A percentile compares a stretch with the other conserved stretches of the same genome.
Evolutionary conservation across 208 protist genomes (phyloP).

Genomic region (Leishmania gerbilli): DNA sequence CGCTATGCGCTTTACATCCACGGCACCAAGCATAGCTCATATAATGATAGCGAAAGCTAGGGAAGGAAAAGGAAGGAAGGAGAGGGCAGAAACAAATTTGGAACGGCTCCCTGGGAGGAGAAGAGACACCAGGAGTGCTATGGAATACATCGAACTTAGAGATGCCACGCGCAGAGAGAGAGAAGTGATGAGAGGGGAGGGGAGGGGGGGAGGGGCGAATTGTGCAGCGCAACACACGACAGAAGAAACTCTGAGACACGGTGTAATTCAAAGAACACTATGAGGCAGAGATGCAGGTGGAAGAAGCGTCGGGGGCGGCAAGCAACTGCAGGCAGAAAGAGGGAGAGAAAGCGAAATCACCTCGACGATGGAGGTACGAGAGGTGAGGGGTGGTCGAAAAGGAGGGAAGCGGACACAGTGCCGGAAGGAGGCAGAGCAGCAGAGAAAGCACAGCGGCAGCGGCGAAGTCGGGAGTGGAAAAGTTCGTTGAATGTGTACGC

Average conservation of each 20-base stretch:
- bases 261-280: neutral
- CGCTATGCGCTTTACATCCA: neutral
- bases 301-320: neutral
- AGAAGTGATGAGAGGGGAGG: neutral
- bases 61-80: neutral
- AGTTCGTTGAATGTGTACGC: neutral
- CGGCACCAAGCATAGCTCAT: neutral
- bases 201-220: neutral
- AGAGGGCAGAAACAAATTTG: neutral
- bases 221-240: neutral
- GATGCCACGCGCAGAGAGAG: neutral
- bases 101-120: neutral
- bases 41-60: neutral
- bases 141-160: conserved; percentile 2
- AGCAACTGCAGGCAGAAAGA: neutral
- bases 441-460: neutral
- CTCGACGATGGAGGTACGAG: neutral
- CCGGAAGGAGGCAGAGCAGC: neutral
- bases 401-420: neutral
- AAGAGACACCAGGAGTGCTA: neutral
- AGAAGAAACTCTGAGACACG: neutral
- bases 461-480: neutral
- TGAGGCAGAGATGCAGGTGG: neutral
- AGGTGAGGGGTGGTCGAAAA: neutral
- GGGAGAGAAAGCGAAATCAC: neutral